A percentile compares a stretch with the other conserved stretches of the same genome.
Conservation (phyloP, 192 early-diverging fungal genomes). For the Thamnidium elegans region DNA sequence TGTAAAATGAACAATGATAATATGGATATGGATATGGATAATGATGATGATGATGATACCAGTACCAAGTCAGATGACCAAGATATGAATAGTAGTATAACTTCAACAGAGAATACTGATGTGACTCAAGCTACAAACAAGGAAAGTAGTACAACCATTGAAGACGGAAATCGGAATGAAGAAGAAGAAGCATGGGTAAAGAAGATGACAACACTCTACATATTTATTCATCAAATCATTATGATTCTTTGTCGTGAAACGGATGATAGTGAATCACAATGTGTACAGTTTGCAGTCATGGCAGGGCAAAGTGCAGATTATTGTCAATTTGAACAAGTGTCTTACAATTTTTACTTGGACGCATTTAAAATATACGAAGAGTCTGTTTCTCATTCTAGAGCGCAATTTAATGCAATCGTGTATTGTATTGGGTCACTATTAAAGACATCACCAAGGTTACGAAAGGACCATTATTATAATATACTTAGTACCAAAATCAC, state of each 20-base stretch:
- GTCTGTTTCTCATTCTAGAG: slow-evolving; percentile 85
- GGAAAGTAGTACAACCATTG: too few relatives aligned
- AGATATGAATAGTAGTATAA: too few relatives aligned
- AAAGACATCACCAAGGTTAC: slow-evolving; percentile 53
- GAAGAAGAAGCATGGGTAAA: slow-evolving; percentile 3
- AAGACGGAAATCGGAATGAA: slow-evolving; percentile 9
- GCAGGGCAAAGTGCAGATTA: slow-evolving; percentile 84
- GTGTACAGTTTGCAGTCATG: slow-evolving; percentile 77
- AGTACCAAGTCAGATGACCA: too few relatives aligned
- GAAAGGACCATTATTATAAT: slow-evolving; percentile 68
- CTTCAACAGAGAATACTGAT: too few relatives aligned
- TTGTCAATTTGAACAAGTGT: slow-evolving; percentile 84
- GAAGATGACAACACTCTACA: slow-evolving; percentile 69
- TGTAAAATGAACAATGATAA: too few relatives aligned
- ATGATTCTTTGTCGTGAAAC: slow-evolving; percentile 63
- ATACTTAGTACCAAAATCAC: slow-evolving; percentile 88
- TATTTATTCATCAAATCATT: slow-evolving; percentile 88
- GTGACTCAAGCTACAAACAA: too few relatives aligned
- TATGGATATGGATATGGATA: too few relatives aligned
- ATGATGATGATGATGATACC: too few relatives aligned
- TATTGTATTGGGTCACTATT: slow-evolving; percentile 84
- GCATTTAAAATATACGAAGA: slow-evolving; percentile 97
- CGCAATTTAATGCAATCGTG: slow-evolving; percentile 85
- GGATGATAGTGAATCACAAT: slow-evolving; percentile 46
- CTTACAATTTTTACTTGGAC: slow-evolving; percentile 96